Evolutionary conservation across 176 grass and related monocot genomes (phyloP).

Genomic region (Melocanna baccifera): DNA sequence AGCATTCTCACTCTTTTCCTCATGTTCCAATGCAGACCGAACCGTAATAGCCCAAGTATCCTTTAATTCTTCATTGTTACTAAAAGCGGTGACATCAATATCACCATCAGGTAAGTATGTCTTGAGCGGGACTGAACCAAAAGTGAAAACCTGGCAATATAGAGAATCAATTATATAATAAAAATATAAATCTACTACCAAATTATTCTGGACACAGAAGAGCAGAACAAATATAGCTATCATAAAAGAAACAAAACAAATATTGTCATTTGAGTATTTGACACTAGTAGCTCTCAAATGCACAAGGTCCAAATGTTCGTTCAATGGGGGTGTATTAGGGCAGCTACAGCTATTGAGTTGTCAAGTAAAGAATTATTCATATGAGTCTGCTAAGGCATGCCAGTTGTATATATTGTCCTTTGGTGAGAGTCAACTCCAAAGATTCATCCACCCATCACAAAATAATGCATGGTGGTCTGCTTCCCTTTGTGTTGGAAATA

Average conservation of each 20-base stretch:
- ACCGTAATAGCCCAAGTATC: constrained; percentile 54
- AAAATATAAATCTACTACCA: not conserved
- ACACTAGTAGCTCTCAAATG: not conserved
- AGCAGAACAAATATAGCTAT: not conserved
- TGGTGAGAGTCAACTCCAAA: not conserved
- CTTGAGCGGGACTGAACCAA: constrained; percentile 69
- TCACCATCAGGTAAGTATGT: constrained; percentile 74
- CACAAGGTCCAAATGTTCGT: not conserved
- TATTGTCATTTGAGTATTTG: not conserved
- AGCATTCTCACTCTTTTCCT: constrained; percentile 57
- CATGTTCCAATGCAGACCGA: constrained; percentile 42
- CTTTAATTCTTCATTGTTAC: constrained; percentile 47
- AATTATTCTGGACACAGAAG: not conserved
- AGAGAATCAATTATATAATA: not conserved
- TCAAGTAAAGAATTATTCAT: not conserved
- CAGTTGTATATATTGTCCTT: not conserved
- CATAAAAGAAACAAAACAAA: not conserved
- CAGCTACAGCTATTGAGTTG: not conserved
- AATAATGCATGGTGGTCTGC: not conserved
- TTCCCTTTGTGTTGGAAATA: not conserved
- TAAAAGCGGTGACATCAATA: constrained; percentile 68
- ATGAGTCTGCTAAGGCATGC: not conserved
- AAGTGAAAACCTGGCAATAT: constrained; percentile 46
- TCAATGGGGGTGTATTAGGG: not conserved
- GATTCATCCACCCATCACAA: not conserved